phyloP scores from a whole-genome alignment of 192 early-diverging fungal genomes.

The Dissophora ornata region DNA sequence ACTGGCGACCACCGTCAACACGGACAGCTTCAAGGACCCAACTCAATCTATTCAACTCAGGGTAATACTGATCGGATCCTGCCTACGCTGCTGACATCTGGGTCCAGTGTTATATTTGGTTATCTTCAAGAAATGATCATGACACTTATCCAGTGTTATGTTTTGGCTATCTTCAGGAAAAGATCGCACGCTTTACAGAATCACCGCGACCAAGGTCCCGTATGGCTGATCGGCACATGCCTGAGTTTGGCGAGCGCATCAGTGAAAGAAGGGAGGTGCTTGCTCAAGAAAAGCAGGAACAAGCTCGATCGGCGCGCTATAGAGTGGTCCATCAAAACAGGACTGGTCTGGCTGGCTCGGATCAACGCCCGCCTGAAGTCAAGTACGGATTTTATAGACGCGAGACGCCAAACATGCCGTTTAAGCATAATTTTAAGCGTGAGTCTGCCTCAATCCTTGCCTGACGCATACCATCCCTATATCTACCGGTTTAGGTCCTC shows the following conservation, averaged over 20 bases:
- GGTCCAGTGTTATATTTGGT: no score
- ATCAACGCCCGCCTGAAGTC: constrained; percentile 20
- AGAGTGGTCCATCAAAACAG: constrained; percentile 63
- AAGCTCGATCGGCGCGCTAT: constrained; percentile 57
- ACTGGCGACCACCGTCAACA: constrained; percentile 74
- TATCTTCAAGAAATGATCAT: no score
- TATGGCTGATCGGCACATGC: constrained; percentile 8
- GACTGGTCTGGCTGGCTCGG: constrained; percentile 2
- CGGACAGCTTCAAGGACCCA: constrained; percentile 67
- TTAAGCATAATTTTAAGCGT: not conserved
- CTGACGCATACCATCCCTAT: not conserved
- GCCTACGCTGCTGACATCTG: no score
- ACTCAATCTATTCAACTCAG: constrained; percentile 65
- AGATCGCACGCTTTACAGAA: constrained; percentile 34
- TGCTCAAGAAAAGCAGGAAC: constrained; percentile 16
- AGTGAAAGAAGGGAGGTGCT: constrained; percentile 21
- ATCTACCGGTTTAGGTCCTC: constrained; percentile 15
- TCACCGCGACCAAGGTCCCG: constrained; percentile 22
- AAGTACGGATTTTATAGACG: constrained; percentile 23
- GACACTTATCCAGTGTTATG: no score
- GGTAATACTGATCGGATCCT: no score
- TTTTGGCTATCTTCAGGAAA: constrained; percentile 17
- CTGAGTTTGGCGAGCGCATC: constrained; percentile 21
- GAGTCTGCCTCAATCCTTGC: no score
- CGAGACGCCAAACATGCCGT: no score